Evolutionary conservation across 108 stramenopile species (phyloP).

Genomic region (Cyclotella distinguenda): DNA sequence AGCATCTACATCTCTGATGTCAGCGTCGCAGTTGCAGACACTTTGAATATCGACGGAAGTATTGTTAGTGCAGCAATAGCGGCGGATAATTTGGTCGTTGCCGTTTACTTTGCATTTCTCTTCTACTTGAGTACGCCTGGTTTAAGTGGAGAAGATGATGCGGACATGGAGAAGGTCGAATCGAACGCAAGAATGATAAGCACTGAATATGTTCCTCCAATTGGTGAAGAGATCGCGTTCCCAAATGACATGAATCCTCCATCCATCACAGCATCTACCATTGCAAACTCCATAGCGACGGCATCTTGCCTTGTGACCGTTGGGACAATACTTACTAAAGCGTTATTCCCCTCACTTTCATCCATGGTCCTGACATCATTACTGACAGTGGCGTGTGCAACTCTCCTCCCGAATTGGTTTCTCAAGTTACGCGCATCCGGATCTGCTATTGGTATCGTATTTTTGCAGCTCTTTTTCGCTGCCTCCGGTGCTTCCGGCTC

Average conservation of each 20-base stretch:
- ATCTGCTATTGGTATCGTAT: slow-evolving; percentile 66
- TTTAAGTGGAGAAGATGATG: slow-evolving; percentile 13
- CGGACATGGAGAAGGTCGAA: slow-evolving; percentile 10
- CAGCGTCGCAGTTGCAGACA: slow-evolving; percentile 83
- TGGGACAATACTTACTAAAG: slow-evolving; percentile 64
- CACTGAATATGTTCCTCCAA: slow-evolving; percentile 8
- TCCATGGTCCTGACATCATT: slow-evolving; percentile 75
- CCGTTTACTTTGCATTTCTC: slow-evolving; percentile 82
- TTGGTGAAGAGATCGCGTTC: slow-evolving; percentile 36
- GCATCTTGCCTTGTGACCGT: slow-evolving; percentile 65
- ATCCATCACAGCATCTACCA: slow-evolving; percentile 52
- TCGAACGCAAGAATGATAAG: neutral
- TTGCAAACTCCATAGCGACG: slow-evolving; percentile 63
- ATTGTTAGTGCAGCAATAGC: slow-evolving; percentile 76
- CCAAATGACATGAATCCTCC: slow-evolving; percentile 19
- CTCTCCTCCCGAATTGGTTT: slow-evolving; percentile 73
- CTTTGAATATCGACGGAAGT: slow-evolving; percentile 62
- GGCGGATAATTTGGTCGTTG: slow-evolving; percentile 89
- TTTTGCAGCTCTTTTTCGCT: slow-evolving; percentile 93
- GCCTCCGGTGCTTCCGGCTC: slow-evolving; percentile 86
- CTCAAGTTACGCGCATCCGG: slow-evolving; percentile 56
- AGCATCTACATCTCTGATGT: too few species aligned
- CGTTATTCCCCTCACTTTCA: slow-evolving; percentile 48
- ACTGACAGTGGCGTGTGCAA: slow-evolving; percentile 74
- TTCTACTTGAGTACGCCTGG: slow-evolving; percentile 62